These are phyloP conservation scores for Pleurozium schreberi DNA, from an alignment of 225 moss, liverwort and hornwort genomes.

Conservation along the genomic window DNA sequence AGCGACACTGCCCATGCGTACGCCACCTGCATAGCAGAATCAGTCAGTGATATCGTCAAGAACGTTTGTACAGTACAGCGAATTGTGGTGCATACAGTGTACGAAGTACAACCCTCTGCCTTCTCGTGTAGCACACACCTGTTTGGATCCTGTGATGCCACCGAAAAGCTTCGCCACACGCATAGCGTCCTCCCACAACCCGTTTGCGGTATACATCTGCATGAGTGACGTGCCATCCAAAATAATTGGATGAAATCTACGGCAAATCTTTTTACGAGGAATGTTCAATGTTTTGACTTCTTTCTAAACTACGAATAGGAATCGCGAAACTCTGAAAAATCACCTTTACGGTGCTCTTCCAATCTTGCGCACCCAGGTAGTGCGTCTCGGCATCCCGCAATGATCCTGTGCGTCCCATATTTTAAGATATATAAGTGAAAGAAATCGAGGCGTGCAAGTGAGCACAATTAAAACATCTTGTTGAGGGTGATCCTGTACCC, in stretches of 20 bases:
- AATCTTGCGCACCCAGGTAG: constrained; percentile 71
- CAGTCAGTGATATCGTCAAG: background rate
- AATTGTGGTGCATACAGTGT: background rate
- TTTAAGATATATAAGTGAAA: background rate
- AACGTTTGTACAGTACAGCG: background rate
- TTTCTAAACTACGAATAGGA: background rate
- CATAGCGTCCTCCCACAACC: constrained; percentile 90
- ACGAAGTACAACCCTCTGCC: background rate
- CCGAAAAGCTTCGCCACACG: constrained; percentile 85
- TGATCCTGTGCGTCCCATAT: constrained; percentile 28
- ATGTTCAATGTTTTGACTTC: background rate
- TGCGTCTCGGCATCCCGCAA: constrained; percentile 82
- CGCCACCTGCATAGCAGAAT: constrained; percentile 44
- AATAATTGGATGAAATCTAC: background rate
- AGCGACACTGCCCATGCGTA: constrained; percentile 85
- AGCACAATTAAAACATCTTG: background rate
- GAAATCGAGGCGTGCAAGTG: background rate
- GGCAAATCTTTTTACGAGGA: background rate
- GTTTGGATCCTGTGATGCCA: constrained; percentile 65
- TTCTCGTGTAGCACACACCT: constrained; percentile 17
- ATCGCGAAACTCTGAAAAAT: background rate
- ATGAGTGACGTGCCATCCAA: background rate
- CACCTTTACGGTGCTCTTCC: constrained; percentile 81
- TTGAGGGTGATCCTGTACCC: constrained; percentile 19
- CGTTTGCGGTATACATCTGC: constrained; percentile 86